phyloP scores from a whole-genome alignment of 1,139 yeast genomes.

The Diutina sp. region DNA sequence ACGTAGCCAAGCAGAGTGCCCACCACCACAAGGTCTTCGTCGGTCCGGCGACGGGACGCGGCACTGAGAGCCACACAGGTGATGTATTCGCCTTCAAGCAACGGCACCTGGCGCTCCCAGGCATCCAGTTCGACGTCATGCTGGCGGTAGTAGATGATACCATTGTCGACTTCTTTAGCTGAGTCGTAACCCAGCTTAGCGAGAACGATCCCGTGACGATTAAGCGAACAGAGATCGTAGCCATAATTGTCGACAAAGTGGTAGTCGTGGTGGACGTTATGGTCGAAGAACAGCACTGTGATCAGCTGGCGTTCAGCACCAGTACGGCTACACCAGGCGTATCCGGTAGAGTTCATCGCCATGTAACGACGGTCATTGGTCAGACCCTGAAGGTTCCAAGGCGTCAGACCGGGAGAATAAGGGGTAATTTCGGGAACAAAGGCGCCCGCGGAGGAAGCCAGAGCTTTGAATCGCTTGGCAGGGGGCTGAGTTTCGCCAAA shows the following conservation, averaged over 20 bases:
- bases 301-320: constrained; percentile 40
- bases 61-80: constrained; percentile 23
- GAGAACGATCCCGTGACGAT: constrained; percentile 51
- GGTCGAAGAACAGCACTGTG: constrained; percentile 80
- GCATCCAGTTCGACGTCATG: constrained; percentile 32
- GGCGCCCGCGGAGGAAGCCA: constrained; percentile 1
- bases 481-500: neutral
- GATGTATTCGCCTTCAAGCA: constrained; percentile 19
- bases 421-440: constrained; percentile 14
- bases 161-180: constrained; percentile 10
- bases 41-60: neutral
- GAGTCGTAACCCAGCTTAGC: constrained; percentile 29
- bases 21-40: constrained; percentile 19
- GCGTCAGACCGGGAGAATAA: constrained; percentile 75
- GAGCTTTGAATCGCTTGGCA: neutral
- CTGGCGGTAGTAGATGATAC: constrained; percentile 28
- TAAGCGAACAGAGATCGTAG: constrained; percentile 68
- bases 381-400: constrained; percentile 40
- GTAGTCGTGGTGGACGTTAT: constrained; percentile 67
- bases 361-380: constrained; percentile 50
- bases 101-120: constrained; percentile 30
- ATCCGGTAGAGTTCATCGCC: constrained; percentile 72
- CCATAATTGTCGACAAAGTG: constrained; percentile 69
- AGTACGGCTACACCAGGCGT: constrained; percentile 59
- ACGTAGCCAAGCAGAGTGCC: constrained; percentile 32